Evolutionary conservation across 768 basidiomycete species (phyloP).

Genomic region (Trametopsis cervina): DNA sequence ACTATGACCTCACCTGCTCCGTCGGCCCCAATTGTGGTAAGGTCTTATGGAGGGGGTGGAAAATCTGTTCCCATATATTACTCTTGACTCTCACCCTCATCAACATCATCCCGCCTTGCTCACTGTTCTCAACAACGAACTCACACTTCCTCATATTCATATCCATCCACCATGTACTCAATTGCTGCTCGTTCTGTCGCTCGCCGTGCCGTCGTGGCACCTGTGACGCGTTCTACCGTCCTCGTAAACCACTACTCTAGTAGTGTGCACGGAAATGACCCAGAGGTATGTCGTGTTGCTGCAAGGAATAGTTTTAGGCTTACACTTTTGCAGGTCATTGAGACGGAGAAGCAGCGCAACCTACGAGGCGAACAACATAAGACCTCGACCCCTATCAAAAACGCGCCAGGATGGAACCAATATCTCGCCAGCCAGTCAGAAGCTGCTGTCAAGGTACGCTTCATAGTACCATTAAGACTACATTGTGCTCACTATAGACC

Average conservation of each 20-base stretch:
- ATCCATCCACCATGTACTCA: constrained; percentile 19
- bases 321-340: constrained; percentile 20
- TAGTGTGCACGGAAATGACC: constrained; percentile 30
- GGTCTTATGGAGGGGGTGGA: too few relatives aligned
- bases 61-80: too few relatives aligned
- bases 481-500: too few relatives aligned
- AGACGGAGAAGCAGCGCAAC: constrained; percentile 29
- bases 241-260: constrained; percentile 20
- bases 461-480: too few relatives aligned
- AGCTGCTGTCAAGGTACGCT: constrained; percentile 27
- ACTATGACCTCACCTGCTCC: too few relatives aligned
- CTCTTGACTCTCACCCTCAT: neutral
- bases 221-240: constrained; percentile 10
- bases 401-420: constrained; percentile 33
- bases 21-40: too few relatives aligned
- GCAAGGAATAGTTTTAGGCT: neutral
- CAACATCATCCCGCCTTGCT: neutral
- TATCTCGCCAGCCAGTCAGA: constrained; percentile 28
- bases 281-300: constrained; percentile 19
- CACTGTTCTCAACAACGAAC: neutral
- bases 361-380: constrained; percentile 26
- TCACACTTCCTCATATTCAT: neutral
- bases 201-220: constrained; percentile 17
- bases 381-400: constrained; percentile 25
- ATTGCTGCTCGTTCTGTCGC: constrained; percentile 18